A percentile compares a stretch with the other conserved stretches of the same genome.
These are phyloP conservation scores for Cryptosporidium meleagridis DNA, from an alignment of 169 alveolate genomes.

Conservation along the genomic window DNA sequence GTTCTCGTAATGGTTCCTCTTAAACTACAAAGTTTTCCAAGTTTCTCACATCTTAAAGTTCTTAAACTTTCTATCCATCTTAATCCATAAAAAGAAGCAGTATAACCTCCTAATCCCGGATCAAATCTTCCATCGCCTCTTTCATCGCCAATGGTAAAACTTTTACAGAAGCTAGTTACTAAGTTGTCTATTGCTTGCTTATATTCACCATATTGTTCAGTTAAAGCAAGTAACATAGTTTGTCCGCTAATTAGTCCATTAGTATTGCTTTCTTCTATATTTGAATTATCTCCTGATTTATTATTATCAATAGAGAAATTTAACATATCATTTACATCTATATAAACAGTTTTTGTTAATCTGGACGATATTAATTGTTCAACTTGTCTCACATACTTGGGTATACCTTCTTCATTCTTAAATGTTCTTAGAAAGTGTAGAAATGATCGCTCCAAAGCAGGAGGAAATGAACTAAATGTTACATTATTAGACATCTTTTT, in stretches of 20 bases:
- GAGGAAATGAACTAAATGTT: conserved; percentile 18
- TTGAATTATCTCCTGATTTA: not conserved
- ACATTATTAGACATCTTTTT: not conserved
- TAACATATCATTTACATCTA: conserved; percentile 49
- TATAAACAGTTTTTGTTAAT: conserved; percentile 38
- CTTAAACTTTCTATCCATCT: conserved; percentile 78
- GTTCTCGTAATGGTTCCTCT: conserved; percentile 97
- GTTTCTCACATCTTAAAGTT: conserved; percentile 85
- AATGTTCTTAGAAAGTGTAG: conserved; percentile 42
- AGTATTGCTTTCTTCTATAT: not conserved
- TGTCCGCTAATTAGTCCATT: conserved; percentile 41
- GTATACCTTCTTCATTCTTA: conserved; percentile 14
- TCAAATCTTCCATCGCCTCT: conserved; percentile 4
- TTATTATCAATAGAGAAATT: conserved; percentile 1
- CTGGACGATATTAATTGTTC: conserved; percentile 51
- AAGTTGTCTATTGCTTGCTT: conserved; percentile 34
- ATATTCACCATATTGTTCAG: conserved; percentile 59
- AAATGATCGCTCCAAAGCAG: conserved; percentile 58
- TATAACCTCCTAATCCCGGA: not conserved
- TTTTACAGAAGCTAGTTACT: conserved; percentile 32
- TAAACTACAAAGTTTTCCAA: conserved; percentile 92
- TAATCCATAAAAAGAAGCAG: conserved; percentile 60
- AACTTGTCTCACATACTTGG: conserved; percentile 54
- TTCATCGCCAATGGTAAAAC: conserved; percentile 29
- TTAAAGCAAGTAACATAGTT: conserved; percentile 25